Conservation (phyloP, 306 rosid species). For the Fragaria nilgerrensis region DNA sequence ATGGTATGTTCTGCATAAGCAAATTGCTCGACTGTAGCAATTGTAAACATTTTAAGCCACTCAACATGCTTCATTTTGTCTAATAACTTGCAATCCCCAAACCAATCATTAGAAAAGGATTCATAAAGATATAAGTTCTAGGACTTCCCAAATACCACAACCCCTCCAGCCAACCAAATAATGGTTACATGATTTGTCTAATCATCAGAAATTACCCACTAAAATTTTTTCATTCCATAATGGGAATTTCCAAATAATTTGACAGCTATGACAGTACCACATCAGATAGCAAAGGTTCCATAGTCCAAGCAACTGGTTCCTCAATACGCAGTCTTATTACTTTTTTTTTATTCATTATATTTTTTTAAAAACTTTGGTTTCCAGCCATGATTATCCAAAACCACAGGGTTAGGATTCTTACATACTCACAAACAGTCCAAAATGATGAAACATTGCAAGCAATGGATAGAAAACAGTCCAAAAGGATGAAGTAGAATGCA, state of each 20-base stretch:
- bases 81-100: not conserved
- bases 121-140: not conserved
- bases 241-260: not conserved
- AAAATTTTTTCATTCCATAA: too few species aligned
- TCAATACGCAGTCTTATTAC: not conserved
- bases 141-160: not conserved
- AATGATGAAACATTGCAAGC: not conserved
- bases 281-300: not conserved
- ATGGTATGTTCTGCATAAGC: not conserved
- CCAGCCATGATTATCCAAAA: not conserved
- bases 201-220: not conserved
- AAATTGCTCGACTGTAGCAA: not conserved
- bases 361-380: not conserved
- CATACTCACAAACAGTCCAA: not conserved
- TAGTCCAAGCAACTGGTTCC: not conserved
- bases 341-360: not conserved
- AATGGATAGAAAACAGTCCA: not conserved
- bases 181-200: not conserved
- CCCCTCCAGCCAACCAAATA: not conserved
- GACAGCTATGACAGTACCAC: not conserved
- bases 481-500: not conserved
- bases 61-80: not conserved
- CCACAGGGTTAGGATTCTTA: not conserved
- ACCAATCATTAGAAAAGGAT: not conserved
- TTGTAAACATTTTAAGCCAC: not conserved